Conservation (phyloP, 306 rosid genomes). For the Vachellia pachyceras region DNA sequence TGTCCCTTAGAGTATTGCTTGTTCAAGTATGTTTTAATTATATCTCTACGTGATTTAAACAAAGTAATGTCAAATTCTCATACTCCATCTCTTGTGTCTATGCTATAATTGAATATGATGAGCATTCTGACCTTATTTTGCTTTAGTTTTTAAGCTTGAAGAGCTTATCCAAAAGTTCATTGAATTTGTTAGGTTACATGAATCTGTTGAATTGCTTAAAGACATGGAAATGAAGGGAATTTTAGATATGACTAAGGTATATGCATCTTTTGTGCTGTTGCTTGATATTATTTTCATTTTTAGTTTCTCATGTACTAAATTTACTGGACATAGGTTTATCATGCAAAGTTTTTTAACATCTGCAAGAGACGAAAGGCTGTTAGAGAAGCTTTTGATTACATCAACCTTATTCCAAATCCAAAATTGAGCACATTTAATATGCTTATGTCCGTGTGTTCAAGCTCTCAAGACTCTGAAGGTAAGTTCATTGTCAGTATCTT, state of each 20-base stretch:
- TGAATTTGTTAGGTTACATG: conserved; percentile 63
- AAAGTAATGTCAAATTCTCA: conserved; percentile 24
- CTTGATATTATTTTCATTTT: conserved; percentile 34
- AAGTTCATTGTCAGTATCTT: conserved; percentile 33
- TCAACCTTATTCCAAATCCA: conserved; percentile 81
- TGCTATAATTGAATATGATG: conserved; percentile 24
- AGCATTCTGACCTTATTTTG: conserved; percentile 17
- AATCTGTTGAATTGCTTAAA: conserved; percentile 76
- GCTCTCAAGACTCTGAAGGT: conserved; percentile 81
- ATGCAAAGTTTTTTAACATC: conserved; percentile 81
- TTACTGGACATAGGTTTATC: conserved; percentile 77
- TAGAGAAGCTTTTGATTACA: conserved; percentile 85
- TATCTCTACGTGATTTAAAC: conserved; percentile 25
- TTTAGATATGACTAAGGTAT: conserved; percentile 94
- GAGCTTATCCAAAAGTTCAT: conserved; percentile 43
- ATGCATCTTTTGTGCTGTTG: conserved; percentile 32
- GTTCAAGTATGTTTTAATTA: conserved; percentile 30
- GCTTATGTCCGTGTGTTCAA: conserved; percentile 95
- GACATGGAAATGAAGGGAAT: conserved; percentile 71
- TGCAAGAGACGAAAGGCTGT: conserved; percentile 91
- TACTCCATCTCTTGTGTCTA: conserved; percentile 18
- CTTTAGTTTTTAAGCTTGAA: conserved; percentile 32
- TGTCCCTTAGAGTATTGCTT: conserved; percentile 35
- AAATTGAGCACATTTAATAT: conserved; percentile 89
- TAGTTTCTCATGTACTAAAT: conserved; percentile 39